Evolutionary conservation across 257 asterid genomes (phyloP).

Genomic region (Cruciata laevipes): DNA sequence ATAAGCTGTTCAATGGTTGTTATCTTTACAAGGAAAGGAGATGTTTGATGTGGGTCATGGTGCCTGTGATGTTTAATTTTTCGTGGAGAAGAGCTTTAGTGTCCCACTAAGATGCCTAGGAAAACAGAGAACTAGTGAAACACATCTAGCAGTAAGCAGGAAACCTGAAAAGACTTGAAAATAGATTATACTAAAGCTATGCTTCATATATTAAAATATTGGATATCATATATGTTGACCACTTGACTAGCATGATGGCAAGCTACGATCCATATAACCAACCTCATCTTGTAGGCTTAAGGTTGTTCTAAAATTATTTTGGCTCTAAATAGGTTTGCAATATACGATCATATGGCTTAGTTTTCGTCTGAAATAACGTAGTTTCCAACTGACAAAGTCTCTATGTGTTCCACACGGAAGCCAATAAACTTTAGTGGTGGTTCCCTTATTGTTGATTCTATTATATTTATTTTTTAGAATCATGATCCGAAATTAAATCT

Average conservation of each 20-base stretch:
- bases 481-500: neutral
- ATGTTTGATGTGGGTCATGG: neutral
- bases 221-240: too few species aligned
- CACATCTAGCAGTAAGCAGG: neutral
- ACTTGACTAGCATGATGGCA: neutral
- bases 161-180: neutral
- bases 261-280: too few species aligned
- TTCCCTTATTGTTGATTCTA: neutral
- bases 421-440: neutral
- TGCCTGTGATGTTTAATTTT: neutral
- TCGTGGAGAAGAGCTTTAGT: neutral
- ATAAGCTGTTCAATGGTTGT: neutral
- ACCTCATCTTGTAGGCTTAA: too few species aligned
- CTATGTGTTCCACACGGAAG: neutral
- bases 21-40: neutral
- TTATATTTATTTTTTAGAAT: neutral
- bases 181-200: neutral
- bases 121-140: neutral
- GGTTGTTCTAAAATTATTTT: neutral
- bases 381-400: neutral
- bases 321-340: neutral
- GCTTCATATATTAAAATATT: too few species aligned
- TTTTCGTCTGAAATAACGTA: neutral
- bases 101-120: conserved; percentile 1
- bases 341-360: neutral